These are phyloP conservation scores for Penicillium sp. DNA, from an alignment of 2,329 filamentous ascomycete genomes.

Conservation along the genomic window DNA sequence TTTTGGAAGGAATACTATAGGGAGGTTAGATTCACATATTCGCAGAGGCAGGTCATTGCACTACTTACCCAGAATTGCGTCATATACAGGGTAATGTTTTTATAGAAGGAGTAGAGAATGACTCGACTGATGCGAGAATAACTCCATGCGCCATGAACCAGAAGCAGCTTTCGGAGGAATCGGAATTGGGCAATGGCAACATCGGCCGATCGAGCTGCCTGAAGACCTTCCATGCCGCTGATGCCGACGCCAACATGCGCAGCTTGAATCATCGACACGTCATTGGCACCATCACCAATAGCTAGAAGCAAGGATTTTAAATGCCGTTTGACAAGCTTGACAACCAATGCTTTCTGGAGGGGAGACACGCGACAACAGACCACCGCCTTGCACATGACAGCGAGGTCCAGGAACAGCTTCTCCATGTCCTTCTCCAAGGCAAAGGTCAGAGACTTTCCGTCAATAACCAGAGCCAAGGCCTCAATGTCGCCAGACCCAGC, in stretches of 20 bases:
- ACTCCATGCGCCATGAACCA: conserved; percentile 96
- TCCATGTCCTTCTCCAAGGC: conserved; percentile 93
- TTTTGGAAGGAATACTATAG: conserved; percentile 93
- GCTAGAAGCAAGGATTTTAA: conserved; percentile 89
- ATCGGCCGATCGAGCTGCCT: conserved; percentile 93
- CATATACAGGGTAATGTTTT: conserved; percentile 98
- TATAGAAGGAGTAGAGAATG: conserved; percentile 98
- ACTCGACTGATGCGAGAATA: conserved; percentile 97
- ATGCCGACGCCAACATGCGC: conserved; percentile 98
- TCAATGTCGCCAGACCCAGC: conserved; percentile 67
- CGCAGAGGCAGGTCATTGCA: not conserved
- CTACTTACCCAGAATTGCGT: conserved; percentile 93
- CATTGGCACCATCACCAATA: conserved; percentile 96
- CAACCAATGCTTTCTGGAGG: conserved; percentile 93
- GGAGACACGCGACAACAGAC: conserved; percentile 97
- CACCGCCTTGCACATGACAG: conserved; percentile 96
- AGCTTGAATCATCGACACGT: conserved; percentile 99
- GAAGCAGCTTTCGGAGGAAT: conserved; percentile 86
- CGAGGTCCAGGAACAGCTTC: conserved; percentile 88
- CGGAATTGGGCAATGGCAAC: conserved; percentile 96
- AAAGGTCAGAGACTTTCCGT: conserved; percentile 92
- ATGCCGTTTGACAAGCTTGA: conserved; percentile 96
- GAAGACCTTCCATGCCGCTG: conserved; percentile 93
- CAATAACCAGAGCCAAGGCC: conserved; percentile 87
- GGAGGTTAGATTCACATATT: conserved; percentile 17